phyloP scores from a whole-genome alignment of 306 rosid species.

The Astragalus glycyphyllos region DNA sequence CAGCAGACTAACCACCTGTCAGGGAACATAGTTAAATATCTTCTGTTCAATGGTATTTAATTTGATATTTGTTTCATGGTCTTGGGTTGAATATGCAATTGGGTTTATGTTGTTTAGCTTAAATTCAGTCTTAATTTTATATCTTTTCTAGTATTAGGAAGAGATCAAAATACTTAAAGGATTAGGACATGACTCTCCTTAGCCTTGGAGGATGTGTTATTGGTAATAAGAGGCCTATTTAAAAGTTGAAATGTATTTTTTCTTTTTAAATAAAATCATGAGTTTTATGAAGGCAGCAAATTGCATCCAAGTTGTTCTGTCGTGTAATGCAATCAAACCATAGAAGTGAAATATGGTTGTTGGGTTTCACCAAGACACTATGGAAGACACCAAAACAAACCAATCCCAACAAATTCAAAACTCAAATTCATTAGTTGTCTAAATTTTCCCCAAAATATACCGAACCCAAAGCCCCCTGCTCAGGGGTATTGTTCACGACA shows the following conservation, averaged over 20 bases:
- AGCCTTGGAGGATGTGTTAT: slow-evolving; percentile 23
- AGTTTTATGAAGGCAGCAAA: slow-evolving; percentile 33
- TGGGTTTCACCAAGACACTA: slow-evolving; percentile 4
- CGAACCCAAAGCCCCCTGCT: slow-evolving; percentile 10
- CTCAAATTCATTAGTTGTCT: slow-evolving; percentile 1
- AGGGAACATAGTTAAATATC: slow-evolving; percentile 14
- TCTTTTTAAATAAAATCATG: not conserved
- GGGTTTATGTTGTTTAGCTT: slow-evolving; percentile 24
- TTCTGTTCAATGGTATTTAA: not conserved
- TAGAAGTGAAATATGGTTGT: slow-evolving; percentile 25
- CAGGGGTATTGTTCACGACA: slow-evolving; percentile 5
- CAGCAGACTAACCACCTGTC: not conserved
- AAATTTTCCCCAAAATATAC: slow-evolving; percentile 5
- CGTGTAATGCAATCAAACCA: slow-evolving; percentile 11
- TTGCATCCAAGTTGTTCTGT: slow-evolving; percentile 6
- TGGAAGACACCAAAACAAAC: not conserved
- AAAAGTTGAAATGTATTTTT: not conserved
- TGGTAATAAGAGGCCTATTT: slow-evolving; percentile 23
- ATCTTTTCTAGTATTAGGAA: slow-evolving; percentile 14
- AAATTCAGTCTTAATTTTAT: slow-evolving; percentile 28
- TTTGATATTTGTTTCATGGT: slow-evolving; percentile 10
- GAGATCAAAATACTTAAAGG: slow-evolving; percentile 13
- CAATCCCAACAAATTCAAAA: slow-evolving; percentile 18
- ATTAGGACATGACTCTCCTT: slow-evolving; percentile 30
- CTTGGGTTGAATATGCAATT: slow-evolving; percentile 10